Evolutionary conservation across 306 rosid genomes (phyloP).

Genomic region (Dalbergia cochinchinensis): DNA sequence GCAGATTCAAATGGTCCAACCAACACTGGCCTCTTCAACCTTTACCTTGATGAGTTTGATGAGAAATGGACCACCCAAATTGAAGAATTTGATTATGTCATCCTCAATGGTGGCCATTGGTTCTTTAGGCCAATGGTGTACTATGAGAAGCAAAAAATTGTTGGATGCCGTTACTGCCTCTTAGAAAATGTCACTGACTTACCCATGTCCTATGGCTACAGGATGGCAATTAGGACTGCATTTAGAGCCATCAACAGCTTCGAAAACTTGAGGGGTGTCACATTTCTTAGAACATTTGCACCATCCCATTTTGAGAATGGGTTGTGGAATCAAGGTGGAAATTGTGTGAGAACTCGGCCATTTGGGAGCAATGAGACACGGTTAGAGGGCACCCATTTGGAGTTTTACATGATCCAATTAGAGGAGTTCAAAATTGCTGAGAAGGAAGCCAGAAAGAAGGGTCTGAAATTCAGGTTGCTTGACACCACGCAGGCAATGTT

Average conservation of each 20-base stretch:
- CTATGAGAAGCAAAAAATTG: constrained; percentile 58
- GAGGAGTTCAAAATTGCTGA: constrained; percentile 75
- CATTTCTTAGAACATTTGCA: constrained; percentile 70
- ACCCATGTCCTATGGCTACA: constrained; percentile 74
- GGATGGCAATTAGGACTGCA: constrained; percentile 74
- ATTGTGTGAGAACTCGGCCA: constrained; percentile 78
- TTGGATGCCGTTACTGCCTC: constrained; percentile 83
- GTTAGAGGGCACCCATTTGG: constrained; percentile 61
- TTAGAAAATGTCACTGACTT: constrained; percentile 67
- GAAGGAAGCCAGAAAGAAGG: constrained; percentile 63
- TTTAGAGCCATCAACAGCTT: constrained; percentile 65
- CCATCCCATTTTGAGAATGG: constrained; percentile 94
- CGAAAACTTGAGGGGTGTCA: constrained; percentile 67
- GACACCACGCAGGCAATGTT: constrained; percentile 75
- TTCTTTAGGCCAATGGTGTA: constrained; percentile 64
- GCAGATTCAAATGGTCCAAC: constrained; percentile 64
- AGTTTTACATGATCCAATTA: constrained; percentile 77
- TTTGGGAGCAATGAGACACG: constrained; percentile 64
- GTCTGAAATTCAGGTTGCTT: constrained; percentile 67
- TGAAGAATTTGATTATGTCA: constrained; percentile 68
- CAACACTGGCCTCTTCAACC: constrained; percentile 61
- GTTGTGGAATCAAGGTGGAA: constrained; percentile 82
- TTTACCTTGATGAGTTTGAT: constrained; percentile 82
- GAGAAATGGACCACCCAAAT: constrained; percentile 66
- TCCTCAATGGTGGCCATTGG: constrained; percentile 89